Percentiles rank a stretch among this genome's conserved stretches.
phyloP scores from a whole-genome alignment of 257 asterid genomes.

The Solanum arcanum region DNA sequence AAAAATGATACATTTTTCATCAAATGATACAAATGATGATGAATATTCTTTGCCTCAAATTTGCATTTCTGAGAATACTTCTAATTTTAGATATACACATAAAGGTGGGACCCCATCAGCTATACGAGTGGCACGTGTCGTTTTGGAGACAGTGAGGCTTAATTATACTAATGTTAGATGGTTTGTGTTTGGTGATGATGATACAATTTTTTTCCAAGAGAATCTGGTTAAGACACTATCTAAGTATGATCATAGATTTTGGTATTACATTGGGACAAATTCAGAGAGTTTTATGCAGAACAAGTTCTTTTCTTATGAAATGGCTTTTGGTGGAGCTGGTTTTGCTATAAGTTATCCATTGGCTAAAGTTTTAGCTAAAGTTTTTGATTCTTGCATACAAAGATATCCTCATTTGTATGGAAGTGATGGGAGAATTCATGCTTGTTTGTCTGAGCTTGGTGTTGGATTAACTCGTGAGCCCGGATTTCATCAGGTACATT shows the following conservation, averaged over 20 bases:
- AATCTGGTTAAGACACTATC: constrained; percentile 64
- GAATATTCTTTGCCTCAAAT: constrained; percentile 33
- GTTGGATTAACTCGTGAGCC: constrained; percentile 60
- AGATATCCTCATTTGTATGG: constrained; percentile 66
- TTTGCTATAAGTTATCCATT: constrained; percentile 83
- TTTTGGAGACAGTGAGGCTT: constrained; percentile 45
- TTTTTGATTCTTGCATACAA: constrained; percentile 54
- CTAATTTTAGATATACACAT: constrained; percentile 50
- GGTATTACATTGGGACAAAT: constrained; percentile 68
- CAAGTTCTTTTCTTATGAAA: constrained; percentile 37
- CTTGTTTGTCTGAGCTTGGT: constrained; percentile 76
- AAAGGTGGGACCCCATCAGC: constrained; percentile 60
- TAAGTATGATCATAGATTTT: constrained; percentile 61
- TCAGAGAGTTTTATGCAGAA: constrained; percentile 59
- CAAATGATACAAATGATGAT: background rate
- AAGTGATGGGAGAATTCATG: constrained; percentile 60
- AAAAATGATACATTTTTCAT: background rate
- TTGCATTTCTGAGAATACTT: constrained; percentile 54
- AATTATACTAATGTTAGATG: constrained; percentile 56
- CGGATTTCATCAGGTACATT: constrained; percentile 83
- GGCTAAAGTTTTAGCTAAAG: constrained; percentile 48
- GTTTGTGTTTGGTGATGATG: constrained; percentile 90
- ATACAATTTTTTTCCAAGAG: constrained; percentile 71
- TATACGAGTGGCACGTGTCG: constrained; percentile 62
- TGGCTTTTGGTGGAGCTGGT: constrained; percentile 95